phyloP scores from a whole-genome alignment of 192 early-diverging fungal genomes.

The Chytriomyces sp. region DNA sequence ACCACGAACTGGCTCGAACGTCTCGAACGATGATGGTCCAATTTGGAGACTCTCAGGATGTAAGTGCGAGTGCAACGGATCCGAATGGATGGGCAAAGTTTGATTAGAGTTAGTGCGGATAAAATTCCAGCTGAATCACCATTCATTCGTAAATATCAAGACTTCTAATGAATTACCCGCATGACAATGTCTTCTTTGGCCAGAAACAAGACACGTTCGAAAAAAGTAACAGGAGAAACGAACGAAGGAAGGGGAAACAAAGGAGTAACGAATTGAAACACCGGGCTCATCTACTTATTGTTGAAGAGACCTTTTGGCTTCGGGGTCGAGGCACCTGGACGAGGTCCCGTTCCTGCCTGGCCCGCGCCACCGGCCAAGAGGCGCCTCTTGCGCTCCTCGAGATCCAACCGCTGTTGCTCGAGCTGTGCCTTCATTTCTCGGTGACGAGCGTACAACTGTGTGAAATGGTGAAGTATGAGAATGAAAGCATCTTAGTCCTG shows the following conservation, averaged over 20 bases:
- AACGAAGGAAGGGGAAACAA: background rate
- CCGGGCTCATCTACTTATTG: too few species aligned
- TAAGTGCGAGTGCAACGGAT: background rate
- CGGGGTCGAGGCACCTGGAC: slow-evolving; percentile 46
- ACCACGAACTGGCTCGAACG: background rate
- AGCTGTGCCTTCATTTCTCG: slow-evolving; percentile 98
- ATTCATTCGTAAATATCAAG: background rate
- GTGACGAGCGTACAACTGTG: slow-evolving; percentile 91
- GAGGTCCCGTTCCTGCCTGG: slow-evolving; percentile 30
- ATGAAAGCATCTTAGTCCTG: background rate
- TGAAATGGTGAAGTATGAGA: too few species aligned
- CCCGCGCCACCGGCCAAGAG: slow-evolving; percentile 70
- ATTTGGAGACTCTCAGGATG: slow-evolving; percentile 44
- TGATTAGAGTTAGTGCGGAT: too few species aligned
- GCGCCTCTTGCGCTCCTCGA: slow-evolving; percentile 94
- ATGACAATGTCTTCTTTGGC: background rate
- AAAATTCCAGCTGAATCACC: background rate
- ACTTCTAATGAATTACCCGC: background rate
- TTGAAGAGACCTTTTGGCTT: slow-evolving; percentile 74
- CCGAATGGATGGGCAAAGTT: slow-evolving; percentile 28
- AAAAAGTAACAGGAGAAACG: background rate
- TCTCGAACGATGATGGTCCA: slow-evolving; percentile 29
- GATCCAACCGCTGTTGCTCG: slow-evolving; percentile 88
- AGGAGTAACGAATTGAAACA: background rate
- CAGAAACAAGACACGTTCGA: too few species aligned